phyloP scores from a whole-genome alignment of 2,329 filamentous ascomycete genomes.

The Hypoxylon sp. region DNA sequence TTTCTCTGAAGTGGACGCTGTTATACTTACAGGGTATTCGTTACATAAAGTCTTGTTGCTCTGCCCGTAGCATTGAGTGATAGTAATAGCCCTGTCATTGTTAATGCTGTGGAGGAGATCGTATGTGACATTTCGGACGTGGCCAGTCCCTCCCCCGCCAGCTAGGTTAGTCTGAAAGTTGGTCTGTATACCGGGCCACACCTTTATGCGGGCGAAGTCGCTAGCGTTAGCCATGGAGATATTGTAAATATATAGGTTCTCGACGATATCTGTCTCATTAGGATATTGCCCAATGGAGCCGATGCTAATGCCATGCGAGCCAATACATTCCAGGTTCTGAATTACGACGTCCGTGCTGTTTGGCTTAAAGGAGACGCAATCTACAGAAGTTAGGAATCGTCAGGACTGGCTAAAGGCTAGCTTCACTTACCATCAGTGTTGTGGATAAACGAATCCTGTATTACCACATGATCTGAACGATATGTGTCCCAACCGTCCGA shows the following conservation, averaged over 20 bases:
- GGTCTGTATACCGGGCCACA: conserved; percentile 74
- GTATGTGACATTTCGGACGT: conserved; percentile 77
- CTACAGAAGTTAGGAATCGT: conserved; percentile 46
- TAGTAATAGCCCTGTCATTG: conserved; percentile 75
- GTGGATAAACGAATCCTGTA: conserved; percentile 75
- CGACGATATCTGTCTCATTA: conserved; percentile 74
- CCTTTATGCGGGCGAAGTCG: conserved; percentile 80
- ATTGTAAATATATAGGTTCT: conserved; percentile 77
- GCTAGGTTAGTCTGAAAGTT: conserved; percentile 72
- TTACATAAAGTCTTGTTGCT: conserved; percentile 56
- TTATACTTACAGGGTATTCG: conserved; percentile 51
- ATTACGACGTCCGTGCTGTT: conserved; percentile 79
- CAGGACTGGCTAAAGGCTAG: background rate
- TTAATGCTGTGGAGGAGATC: conserved; percentile 72
- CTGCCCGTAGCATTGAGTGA: conserved; percentile 75
- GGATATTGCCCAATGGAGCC: conserved; percentile 78
- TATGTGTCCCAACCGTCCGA: conserved; percentile 78
- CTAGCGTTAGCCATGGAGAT: conserved; percentile 71
- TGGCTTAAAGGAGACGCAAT: conserved; percentile 82
- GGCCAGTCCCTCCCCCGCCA: conserved; percentile 73
- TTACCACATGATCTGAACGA: conserved; percentile 72
- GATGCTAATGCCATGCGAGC: conserved; percentile 80
- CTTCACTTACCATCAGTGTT: conserved; percentile 69
- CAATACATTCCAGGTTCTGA: conserved; percentile 76
- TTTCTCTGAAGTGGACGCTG: background rate